A percentile compares a stretch with the other conserved stretches of the same genome.
These are phyloP conservation scores for Argentina anserina DNA, from an alignment of 306 rosid species.

Conservation along the genomic window DNA sequence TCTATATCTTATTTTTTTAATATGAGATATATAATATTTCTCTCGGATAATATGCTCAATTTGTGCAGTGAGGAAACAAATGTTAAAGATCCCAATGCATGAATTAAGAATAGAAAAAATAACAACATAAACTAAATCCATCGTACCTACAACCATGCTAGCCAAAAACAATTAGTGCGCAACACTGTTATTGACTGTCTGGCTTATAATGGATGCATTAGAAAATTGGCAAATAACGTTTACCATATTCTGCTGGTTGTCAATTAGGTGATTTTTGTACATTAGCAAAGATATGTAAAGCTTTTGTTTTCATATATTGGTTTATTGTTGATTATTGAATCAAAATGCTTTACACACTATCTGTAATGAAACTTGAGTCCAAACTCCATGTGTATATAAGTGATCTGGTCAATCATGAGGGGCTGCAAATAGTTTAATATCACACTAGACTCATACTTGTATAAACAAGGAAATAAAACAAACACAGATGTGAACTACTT, in stretches of 20 bases:
- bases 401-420: slow-evolving; percentile 11
- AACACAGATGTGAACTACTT: neutral
- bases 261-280: neutral
- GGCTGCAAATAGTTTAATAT: slow-evolving; percentile 1
- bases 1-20: no score
- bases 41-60: no score
- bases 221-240: neutral
- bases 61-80: neutral
- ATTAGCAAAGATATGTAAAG: neutral
- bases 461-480: neutral
- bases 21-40: no score
- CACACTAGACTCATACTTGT: neutral
- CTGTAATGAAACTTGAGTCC: neutral
- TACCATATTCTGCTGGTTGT: neutral
- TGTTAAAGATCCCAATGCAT: neutral
- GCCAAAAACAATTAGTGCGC: neutral
- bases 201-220: neutral
- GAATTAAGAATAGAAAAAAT: neutral
- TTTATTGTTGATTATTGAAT: neutral
- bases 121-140: no score
- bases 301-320: neutral
- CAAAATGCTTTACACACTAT: neutral
- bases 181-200: neutral
- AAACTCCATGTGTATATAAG: neutral
- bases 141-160: neutral